phyloP scores from a whole-genome alignment of 768 basidiomycete species.

The Basidioascus undulatus region DNA sequence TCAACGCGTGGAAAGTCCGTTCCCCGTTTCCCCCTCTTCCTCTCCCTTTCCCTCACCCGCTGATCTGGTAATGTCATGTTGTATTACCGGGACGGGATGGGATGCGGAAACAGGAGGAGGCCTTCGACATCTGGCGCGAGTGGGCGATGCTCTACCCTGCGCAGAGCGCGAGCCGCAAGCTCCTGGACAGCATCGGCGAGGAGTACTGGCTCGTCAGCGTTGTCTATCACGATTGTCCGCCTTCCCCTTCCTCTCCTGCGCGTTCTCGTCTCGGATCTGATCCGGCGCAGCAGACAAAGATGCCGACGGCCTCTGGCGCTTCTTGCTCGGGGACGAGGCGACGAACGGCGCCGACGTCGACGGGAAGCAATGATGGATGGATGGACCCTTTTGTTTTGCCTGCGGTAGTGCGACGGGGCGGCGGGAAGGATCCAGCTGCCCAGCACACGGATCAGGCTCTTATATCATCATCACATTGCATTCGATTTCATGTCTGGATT shows the following conservation, averaged over 20 bases:
- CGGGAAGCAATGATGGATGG: too few species aligned
- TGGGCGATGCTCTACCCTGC: slow-evolving; percentile 78
- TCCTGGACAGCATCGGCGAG: slow-evolving; percentile 48
- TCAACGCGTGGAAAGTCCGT: slow-evolving; percentile 83
- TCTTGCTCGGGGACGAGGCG: slow-evolving; percentile 30
- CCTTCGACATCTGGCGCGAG: slow-evolving; percentile 82
- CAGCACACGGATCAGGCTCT: too few species aligned
- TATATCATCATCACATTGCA: too few species aligned
- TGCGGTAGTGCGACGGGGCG: too few species aligned
- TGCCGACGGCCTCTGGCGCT: slow-evolving; percentile 53
- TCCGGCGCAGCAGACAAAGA: too few species aligned
- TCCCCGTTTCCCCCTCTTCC: neutral
- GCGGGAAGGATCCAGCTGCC: too few species aligned
- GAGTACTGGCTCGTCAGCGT: slow-evolving; percentile 75
- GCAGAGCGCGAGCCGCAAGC: slow-evolving; percentile 37
- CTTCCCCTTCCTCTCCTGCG: too few species aligned
- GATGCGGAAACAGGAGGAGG: slow-evolving; percentile 45
- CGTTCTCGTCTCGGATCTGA: too few species aligned
- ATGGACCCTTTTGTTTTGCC: too few species aligned
- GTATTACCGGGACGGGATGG: neutral
- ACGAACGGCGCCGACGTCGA: too few species aligned
- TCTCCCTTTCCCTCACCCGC: neutral
- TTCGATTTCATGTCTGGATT: too few species aligned
- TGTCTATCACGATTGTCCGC: slow-evolving; percentile 88
- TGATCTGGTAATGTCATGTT: neutral